Conservation (phyloP, 345 rosid genomes). For the Eucalyptus brandiana region DNA sequence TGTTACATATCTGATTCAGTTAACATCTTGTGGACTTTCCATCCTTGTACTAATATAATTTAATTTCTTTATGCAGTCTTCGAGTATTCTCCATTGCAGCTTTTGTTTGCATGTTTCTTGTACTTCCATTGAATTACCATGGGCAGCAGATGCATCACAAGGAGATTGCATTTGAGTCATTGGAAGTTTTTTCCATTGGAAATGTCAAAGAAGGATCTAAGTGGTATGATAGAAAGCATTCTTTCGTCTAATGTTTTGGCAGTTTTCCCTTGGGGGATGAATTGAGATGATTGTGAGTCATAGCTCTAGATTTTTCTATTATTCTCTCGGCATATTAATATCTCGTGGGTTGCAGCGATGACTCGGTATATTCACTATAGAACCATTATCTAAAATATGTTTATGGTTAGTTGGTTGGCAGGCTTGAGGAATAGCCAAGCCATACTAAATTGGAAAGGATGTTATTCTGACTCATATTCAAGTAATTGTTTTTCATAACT, state of each 20-base stretch:
- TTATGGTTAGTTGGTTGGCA: neutral
- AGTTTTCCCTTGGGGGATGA: neutral
- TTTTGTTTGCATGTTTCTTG: too few species aligned
- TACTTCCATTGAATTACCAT: too few species aligned
- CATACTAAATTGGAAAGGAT: neutral
- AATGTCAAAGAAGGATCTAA: slow-evolving; percentile 38
- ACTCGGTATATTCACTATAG: neutral
- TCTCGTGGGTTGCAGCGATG: neutral
- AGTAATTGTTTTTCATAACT: neutral
- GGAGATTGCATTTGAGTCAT: too few species aligned
- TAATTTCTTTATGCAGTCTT: too few species aligned
- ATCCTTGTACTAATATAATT: too few species aligned
- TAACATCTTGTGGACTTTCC: too few species aligned
- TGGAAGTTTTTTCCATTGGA: too few species aligned
- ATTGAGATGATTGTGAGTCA: neutral
- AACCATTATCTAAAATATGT: neutral
- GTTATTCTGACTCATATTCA: neutral
- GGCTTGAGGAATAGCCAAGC: neutral
- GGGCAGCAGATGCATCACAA: too few species aligned
- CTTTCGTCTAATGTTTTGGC: neutral
- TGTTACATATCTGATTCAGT: too few species aligned
- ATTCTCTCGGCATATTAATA: neutral
- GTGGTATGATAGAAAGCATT: slow-evolving; percentile 40
- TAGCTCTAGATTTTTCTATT: neutral
- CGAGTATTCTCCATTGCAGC: too few species aligned